Evolutionary conservation across 1,284 basidiomycete species (phyloP), one percentile per base, ranked within the genome.

Genomic region (Leucoagaricus sp.): DNA sequence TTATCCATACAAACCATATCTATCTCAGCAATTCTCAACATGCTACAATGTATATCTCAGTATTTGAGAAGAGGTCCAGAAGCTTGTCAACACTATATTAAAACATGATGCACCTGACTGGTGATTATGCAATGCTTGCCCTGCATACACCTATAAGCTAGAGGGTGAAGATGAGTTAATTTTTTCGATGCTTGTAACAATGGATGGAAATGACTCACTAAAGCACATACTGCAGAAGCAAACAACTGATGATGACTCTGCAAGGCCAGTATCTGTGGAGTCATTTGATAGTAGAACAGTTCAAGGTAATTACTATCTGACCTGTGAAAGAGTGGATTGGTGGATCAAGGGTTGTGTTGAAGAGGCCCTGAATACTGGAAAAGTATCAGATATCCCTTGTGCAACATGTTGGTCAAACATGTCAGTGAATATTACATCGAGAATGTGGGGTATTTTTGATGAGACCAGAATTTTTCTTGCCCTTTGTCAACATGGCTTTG

Each of bases 401-500:
- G 38, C 50, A 1, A 12, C 25, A 1, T 7, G 41, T 10, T 71
- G 67, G 69, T 58, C 31, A 4, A 69, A 71, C 26, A 69, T 69
- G 67, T 45, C 40, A 2, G 49, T 60, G 1, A 54, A 64, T 5
- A 7, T 61, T 2, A 67, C 65, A 0, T 55, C 59, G 4, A 59
- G 58, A 19, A 68, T 69, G 64, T 70, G 66, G 67, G 64, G 62
- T 0, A 58, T 72, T 0, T 73, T 70, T 49, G 69, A 71, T 28
- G 67, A 72, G 55, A 66, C 69, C 0, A 67, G 69, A 0, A 61
- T 69, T 1, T 72, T 73, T 42, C 23, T 71, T 1, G 55, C 63
- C 0, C 55, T 69, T 0, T 72, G 69, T 52, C 44, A 50, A 0
- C 68, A 68, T 53, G 54, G 58, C 0, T 61, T 63, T 48, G 51